These are phyloP conservation scores for Colletotrichum coccodes DNA, from an alignment of 2,329 filamentous ascomycete species.

Conservation along the genomic window DNA sequence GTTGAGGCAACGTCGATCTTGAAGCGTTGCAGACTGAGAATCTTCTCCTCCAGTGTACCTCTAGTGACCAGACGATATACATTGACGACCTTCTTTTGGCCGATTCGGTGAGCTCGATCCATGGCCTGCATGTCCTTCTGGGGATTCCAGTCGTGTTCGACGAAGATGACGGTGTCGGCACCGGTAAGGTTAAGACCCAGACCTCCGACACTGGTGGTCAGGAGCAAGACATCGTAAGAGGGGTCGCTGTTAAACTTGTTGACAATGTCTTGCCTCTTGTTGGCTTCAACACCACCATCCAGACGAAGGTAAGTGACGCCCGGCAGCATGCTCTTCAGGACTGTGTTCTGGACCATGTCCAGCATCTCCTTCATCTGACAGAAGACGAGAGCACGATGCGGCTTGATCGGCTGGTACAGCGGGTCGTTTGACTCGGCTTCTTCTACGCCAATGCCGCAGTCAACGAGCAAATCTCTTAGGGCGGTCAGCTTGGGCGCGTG, in stretches of 20 bases:
- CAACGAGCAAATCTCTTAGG: slow-evolving; percentile 91
- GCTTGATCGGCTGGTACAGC: slow-evolving; percentile 85
- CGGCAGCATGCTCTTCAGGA: slow-evolving; percentile 90
- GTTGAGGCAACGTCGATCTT: slow-evolving; percentile 99
- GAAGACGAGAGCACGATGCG: slow-evolving; percentile 95
- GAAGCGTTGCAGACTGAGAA: slow-evolving; percentile 96
- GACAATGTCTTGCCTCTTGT: slow-evolving; percentile 95
- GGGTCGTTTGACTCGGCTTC: slow-evolving; percentile 68
- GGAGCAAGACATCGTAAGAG: slow-evolving; percentile 90
- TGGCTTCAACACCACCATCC: slow-evolving; percentile 92
- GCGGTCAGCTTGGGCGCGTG: slow-evolving; percentile 95
- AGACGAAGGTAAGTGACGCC: slow-evolving; percentile 93
- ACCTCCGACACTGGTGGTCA: slow-evolving; percentile 96
- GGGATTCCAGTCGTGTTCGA: slow-evolving; percentile 99
- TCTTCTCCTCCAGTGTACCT: slow-evolving; percentile 98
- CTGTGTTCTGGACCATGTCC: slow-evolving; percentile 96
- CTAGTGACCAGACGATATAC: slow-evolving; percentile 97
- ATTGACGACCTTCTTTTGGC: slow-evolving; percentile 99
- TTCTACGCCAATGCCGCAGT: slow-evolving; percentile 93
- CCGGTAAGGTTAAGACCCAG: slow-evolving; percentile 95
- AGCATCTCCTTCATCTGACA: slow-evolving; percentile 99
- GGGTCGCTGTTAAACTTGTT: slow-evolving; percentile 99
- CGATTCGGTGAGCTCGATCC: slow-evolving; percentile 97
- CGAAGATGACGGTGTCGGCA: slow-evolving; percentile 98
- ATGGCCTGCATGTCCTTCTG: slow-evolving; percentile 99